Evolutionary conservation across 306 rosid species (phyloP), one percentile per base, ranked within the genome.

Genomic region (Rosa rugosa): DNA sequence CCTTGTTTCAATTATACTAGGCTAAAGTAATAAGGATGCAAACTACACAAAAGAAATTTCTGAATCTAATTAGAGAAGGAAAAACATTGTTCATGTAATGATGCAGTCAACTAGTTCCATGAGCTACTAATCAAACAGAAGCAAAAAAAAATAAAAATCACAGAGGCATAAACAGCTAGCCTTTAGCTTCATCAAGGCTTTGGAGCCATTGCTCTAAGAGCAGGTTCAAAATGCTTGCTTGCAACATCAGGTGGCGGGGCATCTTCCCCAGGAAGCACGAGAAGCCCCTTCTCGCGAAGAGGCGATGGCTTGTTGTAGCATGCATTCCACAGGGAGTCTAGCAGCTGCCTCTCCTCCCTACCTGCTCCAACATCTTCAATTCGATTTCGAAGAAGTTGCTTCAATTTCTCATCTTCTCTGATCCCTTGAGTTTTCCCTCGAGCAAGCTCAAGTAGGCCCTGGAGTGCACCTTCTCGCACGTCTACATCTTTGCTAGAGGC

Each of bases 381-480:
- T 76, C 99, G 77, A 38, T 90, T 91, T 79, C 89, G 86, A 57
- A 95, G 98, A 77, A 95, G 73, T 53, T 87, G 86, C 80, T 87
- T 92, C 79, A 95, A 62, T 78, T 88, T 90, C 77, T 84, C 94
- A 22, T 77, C 87, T 49, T 91, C 88, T 62, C 83, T 13, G 5
- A 49, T 56, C 38, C 74, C 83, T 10, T 75, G 79, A 36, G 82
- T 77, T 13, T 83, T 78, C 64, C 86, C 75, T 8, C 71, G 82
- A 46, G 89, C 85, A 6, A 95, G 86, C 82, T 83, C 94, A 0
- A 93, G 90, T 40, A 93, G 97, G 78, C 87, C 82, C 50, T 82
- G 82, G 40, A 95, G 98, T 41, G 99, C 89, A 75, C 93, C 97
- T 85, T 95, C 99, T 46, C 97, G 90, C 27, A 95, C 97, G 60